Evolutionary conservation across 2,329 filamentous ascomycete genomes (phyloP), one percentile per base, ranked within the genome.

Genomic region (Sarocladium brachiariae): DNA sequence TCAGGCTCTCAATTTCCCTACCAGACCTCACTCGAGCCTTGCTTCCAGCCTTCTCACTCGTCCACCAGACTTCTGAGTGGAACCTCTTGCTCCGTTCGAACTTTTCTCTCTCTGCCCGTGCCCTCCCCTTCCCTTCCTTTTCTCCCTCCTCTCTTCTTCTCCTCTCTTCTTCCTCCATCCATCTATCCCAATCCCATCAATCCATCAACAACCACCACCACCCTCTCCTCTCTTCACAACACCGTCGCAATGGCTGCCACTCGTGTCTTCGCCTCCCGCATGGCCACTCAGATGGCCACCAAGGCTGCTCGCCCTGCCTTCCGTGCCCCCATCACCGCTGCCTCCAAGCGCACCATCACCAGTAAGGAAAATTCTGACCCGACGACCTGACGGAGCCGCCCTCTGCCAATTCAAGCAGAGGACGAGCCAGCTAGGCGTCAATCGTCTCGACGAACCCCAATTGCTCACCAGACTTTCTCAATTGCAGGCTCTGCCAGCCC

Each of bases 271-370:
- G 82, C 86, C 70, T 84, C 84, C 67, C 83, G 86, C 73, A 79
- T 89, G 77, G 84, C 85, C 73, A 78, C 82, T 69, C 80, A 85
- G 75, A 85, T 86, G 81, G 81, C 83, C 70, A 74, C 78, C 75
- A 87, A 86, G 83, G 84, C 83, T 73, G 85, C 85, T 72, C 86
- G 86, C 73, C 85, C 86, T 75, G 83, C 83, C 71, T 71, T 84
- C 67, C 84, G 84, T 65, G 75, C 77, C 65, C 76, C 78, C 68
- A 65, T 83, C 64, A 74, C 76, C 70, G 76, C 73, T 72, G 77
- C 77, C 71, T 79, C 84, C 76, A 87, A 86, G 79, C 86, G 86
- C 72, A 84, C 84, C 74, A 82, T 86, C 75, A 77, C 81, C 67
- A 82, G 84, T 87, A 82, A 76, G 80, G 75, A 54, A 54, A 54